Base-by-base conservation (phyloP, 2,329 filamentous ascomycete species). In the Gaeumannomyces sp. region DNA sequence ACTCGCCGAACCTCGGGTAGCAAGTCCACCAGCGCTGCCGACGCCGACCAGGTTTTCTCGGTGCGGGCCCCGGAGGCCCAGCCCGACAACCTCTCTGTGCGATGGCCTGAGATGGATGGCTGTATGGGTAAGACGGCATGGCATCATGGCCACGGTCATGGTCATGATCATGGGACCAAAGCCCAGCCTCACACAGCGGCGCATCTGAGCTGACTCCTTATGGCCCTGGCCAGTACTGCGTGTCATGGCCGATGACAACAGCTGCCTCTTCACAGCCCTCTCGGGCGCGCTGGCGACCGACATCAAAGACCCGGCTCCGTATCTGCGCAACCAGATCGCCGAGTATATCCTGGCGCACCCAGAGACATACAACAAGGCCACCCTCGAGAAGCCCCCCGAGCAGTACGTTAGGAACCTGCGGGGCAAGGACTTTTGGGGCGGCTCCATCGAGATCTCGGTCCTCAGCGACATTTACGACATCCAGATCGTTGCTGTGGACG, bases 231-330 rank as follows among this genome's bases (percentile, higher is more conserved):
- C 16, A 86, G 90, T 96, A 11, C 84, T 97, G 25, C 89, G 94
- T 19, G 91, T 98, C 62, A 97, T 98, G 94, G 92, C 93, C 5
- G 94, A 97, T 73, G 94, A 98, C 76, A 97, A 97, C 76, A 92
- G 89, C 66, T 98, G 94, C 77, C 87, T 98, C 72, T 98, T 97
- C 76, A 90, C 93, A 33, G 93, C 94, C 0, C 88, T 98, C 60
- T 91, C 91, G 22, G 90, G 89, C 64, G 90, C 90, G 3, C 83
- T 96, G n/a, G 85, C 92, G 61, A 56, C 62, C 19, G 84, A 79
- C 31, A 67, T 70, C n/a, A 75, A 78, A 25, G 76, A 80, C 61
- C 74, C 77, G n/a, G 77, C 78, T 8, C 72, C 76, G 11, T 71
- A 90, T 71, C 81, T 97, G 25, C 88, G 93, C 64, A 87, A 85